Base-by-base conservation (phyloP, 805 yeast genomes). In the Ogataea chonburiensis region DNA sequence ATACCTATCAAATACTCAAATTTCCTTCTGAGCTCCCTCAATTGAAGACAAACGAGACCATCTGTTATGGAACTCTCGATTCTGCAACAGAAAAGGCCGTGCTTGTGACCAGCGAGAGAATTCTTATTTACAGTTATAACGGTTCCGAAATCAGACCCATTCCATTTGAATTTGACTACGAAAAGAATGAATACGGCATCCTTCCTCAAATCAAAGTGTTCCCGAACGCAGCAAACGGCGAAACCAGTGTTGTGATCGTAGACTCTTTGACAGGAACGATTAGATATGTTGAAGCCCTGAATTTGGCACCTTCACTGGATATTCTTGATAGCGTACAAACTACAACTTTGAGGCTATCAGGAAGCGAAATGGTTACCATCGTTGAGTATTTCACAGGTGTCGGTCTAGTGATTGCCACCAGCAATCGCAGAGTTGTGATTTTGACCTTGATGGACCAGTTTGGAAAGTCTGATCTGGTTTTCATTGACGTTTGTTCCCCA, bases 271-370 rank as follows among this genome's bases (percentile, higher is more conserved):
- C 76, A 0, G 95, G 96, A 0, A 53, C 58, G 13, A 59, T 84
- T 31, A 70, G 72, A 17, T 88, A 80, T 58, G 83, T 81, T 64
- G 95, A 86, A 52, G 75, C 86, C 36, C 77, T 86, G 9, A 81
- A 76, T 44, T 75, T 75, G 40, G 84, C 87, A 0, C 79, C 87
- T 0, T 57, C 61, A 3, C 75, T 46, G 79, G 84, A 20, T 58
- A 40, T 53, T 5, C 42, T 57, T 5, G 52, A 50, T 23, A 73
- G 60, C 60, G 61, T 31, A 5, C 60, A 53, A 10, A 38, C 53
- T 24, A 62, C 64, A 31, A 49, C 58, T 3, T 49, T 80, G 15
- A 69, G 66, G 26, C 61, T 80, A 5, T 50, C 64, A 1, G 57
- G 68, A 13, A 66, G 69, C 11, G 97, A 89, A 54, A 53, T 56